Evolutionary conservation across 768 basidiomycete species (phyloP).

Genomic region (Megacollybia marginata): DNA sequence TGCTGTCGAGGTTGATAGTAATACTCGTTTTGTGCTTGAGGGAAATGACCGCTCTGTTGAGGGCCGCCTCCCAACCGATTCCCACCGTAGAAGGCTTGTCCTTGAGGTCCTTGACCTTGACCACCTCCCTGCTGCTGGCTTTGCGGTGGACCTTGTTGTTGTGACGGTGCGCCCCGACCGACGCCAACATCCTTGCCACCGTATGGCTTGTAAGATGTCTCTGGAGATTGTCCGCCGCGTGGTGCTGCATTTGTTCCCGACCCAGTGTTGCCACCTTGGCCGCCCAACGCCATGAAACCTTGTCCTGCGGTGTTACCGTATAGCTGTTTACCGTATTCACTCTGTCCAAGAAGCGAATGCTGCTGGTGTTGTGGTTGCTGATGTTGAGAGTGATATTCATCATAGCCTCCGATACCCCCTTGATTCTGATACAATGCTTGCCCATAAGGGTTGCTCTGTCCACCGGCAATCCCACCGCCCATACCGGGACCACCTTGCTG

Average conservation of each 20-base stretch:
- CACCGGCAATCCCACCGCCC: slow-evolving; percentile 28
- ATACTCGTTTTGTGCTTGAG: slow-evolving; percentile 61
- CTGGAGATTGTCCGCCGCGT: slow-evolving; percentile 54
- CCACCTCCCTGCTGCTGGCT: slow-evolving; percentile 31
- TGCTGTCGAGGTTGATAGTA: slow-evolving; percentile 58
- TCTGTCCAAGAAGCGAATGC: slow-evolving; percentile 25
- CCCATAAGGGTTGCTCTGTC: slow-evolving; percentile 2
- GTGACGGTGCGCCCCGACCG: slow-evolving; percentile 34
- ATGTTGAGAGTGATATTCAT: slow-evolving; percentile 45
- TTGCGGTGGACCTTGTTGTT: slow-evolving; percentile 41
- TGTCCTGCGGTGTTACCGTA: slow-evolving; percentile 45
- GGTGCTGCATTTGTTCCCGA: slow-evolving; percentile 29
- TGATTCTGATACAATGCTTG: slow-evolving; percentile 32
- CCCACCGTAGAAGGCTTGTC: slow-evolving; percentile 41
- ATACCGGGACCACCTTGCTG: slow-evolving; percentile 57
- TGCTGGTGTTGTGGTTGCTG: slow-evolving; percentile 44
- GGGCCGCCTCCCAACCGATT: slow-evolving; percentile 38
- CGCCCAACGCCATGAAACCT: slow-evolving; percentile 55
- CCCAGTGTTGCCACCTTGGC: slow-evolving; percentile 13
- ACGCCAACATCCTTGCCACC: slow-evolving; percentile 56
- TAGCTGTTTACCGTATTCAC: slow-evolving; percentile 17
- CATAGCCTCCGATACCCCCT: slow-evolving; percentile 24
- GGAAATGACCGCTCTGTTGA: slow-evolving; percentile 36
- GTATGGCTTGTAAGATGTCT: slow-evolving; percentile 72
- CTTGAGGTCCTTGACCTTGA: slow-evolving; percentile 39